phyloP scores from a whole-genome alignment of 495 filamentous ascomycete species.

The Astrothelium subdiscretum region DNA sequence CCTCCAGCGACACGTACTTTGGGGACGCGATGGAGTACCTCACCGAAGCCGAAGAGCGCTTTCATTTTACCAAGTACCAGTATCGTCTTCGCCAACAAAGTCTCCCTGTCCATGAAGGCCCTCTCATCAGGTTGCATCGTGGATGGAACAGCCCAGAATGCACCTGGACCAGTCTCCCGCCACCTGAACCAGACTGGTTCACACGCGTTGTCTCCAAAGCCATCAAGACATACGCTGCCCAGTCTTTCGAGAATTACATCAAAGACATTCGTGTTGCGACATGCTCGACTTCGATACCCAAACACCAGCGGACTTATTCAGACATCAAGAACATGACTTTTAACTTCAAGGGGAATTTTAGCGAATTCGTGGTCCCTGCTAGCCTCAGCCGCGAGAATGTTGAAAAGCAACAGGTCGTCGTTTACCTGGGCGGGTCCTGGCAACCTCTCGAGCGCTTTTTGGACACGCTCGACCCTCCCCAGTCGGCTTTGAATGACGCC shows the following conservation, averaged over 20 bases:
- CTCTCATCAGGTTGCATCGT: background rate
- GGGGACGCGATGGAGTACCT: background rate
- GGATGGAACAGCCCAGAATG: background rate
- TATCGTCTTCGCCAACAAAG: background rate
- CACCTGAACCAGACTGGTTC: background rate
- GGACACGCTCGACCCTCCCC: background rate
- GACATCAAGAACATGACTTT: background rate
- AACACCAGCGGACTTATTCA: background rate
- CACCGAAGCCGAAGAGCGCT: background rate
- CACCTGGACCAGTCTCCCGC: background rate
- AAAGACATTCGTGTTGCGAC: background rate
- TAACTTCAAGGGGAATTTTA: background rate
- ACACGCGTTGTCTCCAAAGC: background rate
- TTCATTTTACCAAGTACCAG: background rate
- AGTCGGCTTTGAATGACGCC: background rate
- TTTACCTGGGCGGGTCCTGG: background rate
- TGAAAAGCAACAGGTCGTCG: background rate
- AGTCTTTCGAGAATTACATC: background rate
- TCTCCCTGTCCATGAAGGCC: background rate
- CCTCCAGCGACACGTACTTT: too few relatives aligned
- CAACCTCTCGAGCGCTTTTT: background rate
- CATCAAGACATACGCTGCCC: background rate
- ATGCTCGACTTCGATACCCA: background rate
- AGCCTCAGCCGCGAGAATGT: background rate
- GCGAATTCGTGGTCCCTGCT: background rate